Conservation (phyloP, 2,329 filamentous ascomycete genomes). For the Penicillium sp. region DNA sequence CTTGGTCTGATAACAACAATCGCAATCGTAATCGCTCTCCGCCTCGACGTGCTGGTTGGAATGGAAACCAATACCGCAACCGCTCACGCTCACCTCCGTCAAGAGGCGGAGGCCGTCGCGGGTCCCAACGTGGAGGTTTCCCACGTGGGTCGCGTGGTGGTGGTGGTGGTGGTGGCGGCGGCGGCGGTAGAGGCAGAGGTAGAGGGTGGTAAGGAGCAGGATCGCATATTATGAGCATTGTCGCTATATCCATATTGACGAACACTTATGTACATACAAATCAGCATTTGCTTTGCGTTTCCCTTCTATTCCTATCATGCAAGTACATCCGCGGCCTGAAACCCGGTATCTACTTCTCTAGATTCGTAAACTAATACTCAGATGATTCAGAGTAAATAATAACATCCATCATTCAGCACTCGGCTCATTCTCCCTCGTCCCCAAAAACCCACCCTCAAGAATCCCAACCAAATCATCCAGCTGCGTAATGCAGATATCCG, state of each 20-base stretch:
- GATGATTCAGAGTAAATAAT: not conserved
- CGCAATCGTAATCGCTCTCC: not conserved
- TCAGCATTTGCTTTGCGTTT: not conserved
- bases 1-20: conserved; percentile 13
- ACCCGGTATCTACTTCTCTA: not conserved
- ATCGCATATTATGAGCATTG: not conserved
- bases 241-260: not conserved
- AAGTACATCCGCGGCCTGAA: not conserved
- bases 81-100: conserved; percentile 31
- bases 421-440: conserved; percentile 32
- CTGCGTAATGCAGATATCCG: conserved; percentile 66
- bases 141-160: conserved; percentile 12
- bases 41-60: conserved; percentile 11
- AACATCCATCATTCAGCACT: not conserved
- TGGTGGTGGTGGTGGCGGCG: conserved; percentile 8
- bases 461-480: conserved; percentile 74
- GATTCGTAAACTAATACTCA: not conserved
- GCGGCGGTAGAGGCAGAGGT: conserved; percentile 3
- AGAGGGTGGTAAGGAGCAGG: conserved; percentile 12
- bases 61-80: conserved; percentile 19
- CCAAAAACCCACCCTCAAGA: conserved; percentile 70
- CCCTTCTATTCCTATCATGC: not conserved
- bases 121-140: conserved; percentile 14
- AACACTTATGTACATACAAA: not conserved
- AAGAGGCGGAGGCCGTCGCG: conserved; percentile 15